Conservation (phyloP, 1,284 basidiomycete genomes). For the Chalciporus piperatoides region DNA sequence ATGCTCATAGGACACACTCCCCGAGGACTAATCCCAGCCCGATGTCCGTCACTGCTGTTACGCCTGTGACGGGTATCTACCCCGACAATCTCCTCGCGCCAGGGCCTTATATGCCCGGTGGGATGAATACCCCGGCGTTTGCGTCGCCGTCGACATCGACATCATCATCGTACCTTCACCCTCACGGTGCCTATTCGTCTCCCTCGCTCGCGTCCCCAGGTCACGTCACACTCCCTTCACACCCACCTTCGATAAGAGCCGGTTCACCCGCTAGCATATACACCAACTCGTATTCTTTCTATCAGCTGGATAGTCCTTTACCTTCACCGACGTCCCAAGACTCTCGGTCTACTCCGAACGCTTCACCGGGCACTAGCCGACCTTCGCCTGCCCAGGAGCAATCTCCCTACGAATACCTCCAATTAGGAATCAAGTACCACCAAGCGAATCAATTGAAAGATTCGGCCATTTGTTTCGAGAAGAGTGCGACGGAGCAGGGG, state of each 20-base stretch:
- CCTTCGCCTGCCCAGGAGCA: constrained; percentile 21
- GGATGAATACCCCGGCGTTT: neutral
- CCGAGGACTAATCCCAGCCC: constrained; percentile 22
- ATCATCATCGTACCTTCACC: constrained; percentile 20
- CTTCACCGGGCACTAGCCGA: constrained; percentile 21
- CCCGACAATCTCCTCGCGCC: constrained; percentile 1
- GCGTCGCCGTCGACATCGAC: neutral
- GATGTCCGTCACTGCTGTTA: constrained; percentile 16
- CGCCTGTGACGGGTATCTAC: constrained; percentile 22
- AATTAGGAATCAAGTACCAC: constrained; percentile 79
- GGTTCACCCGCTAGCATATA: constrained; percentile 52
- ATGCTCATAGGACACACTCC: constrained; percentile 36
- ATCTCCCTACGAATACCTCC: constrained; percentile 61
- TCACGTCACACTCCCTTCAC: constrained; percentile 19
- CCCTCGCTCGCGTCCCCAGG: constrained; percentile 15
- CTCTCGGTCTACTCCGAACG: constrained; percentile 17
- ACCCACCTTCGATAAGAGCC: constrained; percentile 35
- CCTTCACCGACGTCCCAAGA: constrained; percentile 38
- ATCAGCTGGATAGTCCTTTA: constrained; percentile 46
- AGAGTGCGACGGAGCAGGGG: constrained; percentile 68
- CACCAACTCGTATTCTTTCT: constrained; percentile 60
- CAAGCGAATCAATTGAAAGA: constrained; percentile 73
- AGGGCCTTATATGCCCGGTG: constrained; percentile 1
- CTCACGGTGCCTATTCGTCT: constrained; percentile 12
- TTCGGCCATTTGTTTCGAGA: constrained; percentile 77